Base-by-base conservation (phyloP, 345 rosid genomes). In the Ceriops decandra region DNA sequence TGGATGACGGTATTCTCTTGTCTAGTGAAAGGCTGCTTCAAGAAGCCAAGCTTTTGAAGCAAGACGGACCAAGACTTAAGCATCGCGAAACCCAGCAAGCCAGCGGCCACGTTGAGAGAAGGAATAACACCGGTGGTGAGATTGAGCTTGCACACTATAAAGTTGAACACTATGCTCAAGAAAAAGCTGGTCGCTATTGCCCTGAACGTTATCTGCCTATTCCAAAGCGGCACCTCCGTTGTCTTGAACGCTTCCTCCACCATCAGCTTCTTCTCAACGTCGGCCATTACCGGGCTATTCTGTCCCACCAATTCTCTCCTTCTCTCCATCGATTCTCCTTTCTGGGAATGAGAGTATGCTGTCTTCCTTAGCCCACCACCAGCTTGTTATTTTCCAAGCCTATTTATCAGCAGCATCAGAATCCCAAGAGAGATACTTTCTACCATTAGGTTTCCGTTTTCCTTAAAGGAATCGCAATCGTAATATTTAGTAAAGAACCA, bases 1-100 rank as follows among this genome's bases (percentile, higher is more conserved):
- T 91, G 97, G 57, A 91, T 85, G 68, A 91, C 95, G 3, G 96
- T 90, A 30, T 88, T 92, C 73, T 92, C 95, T 73, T 92, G 98
- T 60, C 96, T 73, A 0, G 98, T 88, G 75, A 90, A 92, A 17
- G 95, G 92, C 66, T 88, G 95, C 68, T 80, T 85, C 69, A 92
- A 69, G 57, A 77, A 51, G 4, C 96, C 92, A 60, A 71, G 46
- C 63, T 77, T 77, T 13, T 70, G 60, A 35, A 92, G 90, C 64
- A 80, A 4, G 2, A 72, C 27, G 0, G 88, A 79, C 76, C 80
- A 87, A 1, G 63, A 21, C 66, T 84, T 88, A 10, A 88, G 52
- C 4, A 88, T 42, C 13, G 85, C 86, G 15, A 79, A 88, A 3
- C 90, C 93, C 47, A 88, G 49, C 66, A 88, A 63, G 5, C 93